Conservation (phyloP, 176 grass and related monocot genomes). For the Alopecurus myosuroides region DNA sequence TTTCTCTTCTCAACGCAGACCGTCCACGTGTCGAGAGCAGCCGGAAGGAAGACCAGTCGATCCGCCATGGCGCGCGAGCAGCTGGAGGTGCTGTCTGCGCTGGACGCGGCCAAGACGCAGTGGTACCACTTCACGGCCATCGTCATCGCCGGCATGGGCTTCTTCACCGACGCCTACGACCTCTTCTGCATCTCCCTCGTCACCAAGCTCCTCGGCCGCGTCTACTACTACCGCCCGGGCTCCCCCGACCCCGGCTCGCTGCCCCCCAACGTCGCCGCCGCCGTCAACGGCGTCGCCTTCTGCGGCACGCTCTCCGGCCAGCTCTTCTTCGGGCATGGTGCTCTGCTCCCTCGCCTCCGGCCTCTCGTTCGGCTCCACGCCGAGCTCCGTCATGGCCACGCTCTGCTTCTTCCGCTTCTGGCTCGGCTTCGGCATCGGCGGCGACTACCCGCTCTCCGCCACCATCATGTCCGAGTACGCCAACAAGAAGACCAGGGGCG, state of each 20-base stretch:
- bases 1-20: no score
- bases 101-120: slow-evolving; percentile 79
- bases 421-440: slow-evolving; percentile 91
- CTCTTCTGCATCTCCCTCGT: slow-evolving; percentile 83
- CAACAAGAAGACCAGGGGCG: slow-evolving; percentile 77
- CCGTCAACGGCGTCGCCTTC: slow-evolving; percentile 44
- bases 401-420: slow-evolving; percentile 99
- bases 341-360: slow-evolving; percentile 19
- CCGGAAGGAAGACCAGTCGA: no score
- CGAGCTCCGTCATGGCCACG: slow-evolving; percentile 42
- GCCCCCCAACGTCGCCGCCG: background rate
- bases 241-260: background rate
- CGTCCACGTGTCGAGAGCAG: no score
- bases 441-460: slow-evolving; percentile 71
- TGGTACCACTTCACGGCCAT: slow-evolving; percentile 80
- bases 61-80: background rate
- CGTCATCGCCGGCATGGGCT: slow-evolving; percentile 90
- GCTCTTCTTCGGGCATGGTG: slow-evolving; percentile 67
- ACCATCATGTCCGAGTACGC: slow-evolving; percentile 99
- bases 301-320: slow-evolving; percentile 61
- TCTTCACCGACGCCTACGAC: slow-evolving; percentile 93
- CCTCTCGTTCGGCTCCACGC: background rate
- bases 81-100: slow-evolving; percentile 47
- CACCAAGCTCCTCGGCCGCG: slow-evolving; percentile 62
- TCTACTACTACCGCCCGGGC: slow-evolving; percentile 62